Percentiles rank a stretch among this genome's conserved stretches.
Conservation (phyloP, 2,329 filamentous ascomycete genomes). For the Epichloe sibirici region DNA sequence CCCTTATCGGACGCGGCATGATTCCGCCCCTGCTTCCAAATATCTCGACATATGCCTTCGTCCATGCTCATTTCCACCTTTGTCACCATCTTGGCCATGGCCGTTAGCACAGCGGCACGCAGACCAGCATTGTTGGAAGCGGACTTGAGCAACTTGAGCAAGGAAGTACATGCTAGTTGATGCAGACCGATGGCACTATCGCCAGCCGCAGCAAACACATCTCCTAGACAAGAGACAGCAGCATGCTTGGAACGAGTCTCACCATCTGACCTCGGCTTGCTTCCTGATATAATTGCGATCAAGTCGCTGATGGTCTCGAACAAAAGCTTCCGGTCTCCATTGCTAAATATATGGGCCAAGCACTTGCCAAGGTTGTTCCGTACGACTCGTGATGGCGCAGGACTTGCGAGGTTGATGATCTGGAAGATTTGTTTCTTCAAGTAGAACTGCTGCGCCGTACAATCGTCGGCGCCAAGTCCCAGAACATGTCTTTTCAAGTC, state of each 20-base stretch:
- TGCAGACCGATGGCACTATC: constrained; percentile 85
- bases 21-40: constrained; percentile 83
- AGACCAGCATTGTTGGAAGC: constrained; percentile 72
- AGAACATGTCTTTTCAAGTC: constrained; percentile 71
- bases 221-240: constrained; percentile 73
- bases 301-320: constrained; percentile 94
- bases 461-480: constrained; percentile 61
- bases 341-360: constrained; percentile 68
- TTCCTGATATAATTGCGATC: constrained; percentile 55
- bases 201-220: constrained; percentile 82
- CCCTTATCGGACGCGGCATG: constrained; percentile 72
- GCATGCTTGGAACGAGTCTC: constrained; percentile 76
- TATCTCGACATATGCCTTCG: constrained; percentile 72
- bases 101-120: constrained; percentile 63
- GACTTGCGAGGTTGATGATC: constrained; percentile 74
- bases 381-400: constrained; percentile 76
- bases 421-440: constrained; percentile 92
- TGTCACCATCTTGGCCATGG: constrained; percentile 61
- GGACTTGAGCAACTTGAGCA: constrained; percentile 70
- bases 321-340: constrained; percentile 80
- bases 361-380: constrained; percentile 80
- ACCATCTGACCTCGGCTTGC: constrained; percentile 63
- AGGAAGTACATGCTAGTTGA: constrained; percentile 55
- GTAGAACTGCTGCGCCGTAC: constrained; percentile 78
- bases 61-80: constrained; percentile 72